phyloP scores from a whole-genome alignment of 2,329 filamentous ascomycete genomes.

The Pseudogymnoascus sp. region DNA sequence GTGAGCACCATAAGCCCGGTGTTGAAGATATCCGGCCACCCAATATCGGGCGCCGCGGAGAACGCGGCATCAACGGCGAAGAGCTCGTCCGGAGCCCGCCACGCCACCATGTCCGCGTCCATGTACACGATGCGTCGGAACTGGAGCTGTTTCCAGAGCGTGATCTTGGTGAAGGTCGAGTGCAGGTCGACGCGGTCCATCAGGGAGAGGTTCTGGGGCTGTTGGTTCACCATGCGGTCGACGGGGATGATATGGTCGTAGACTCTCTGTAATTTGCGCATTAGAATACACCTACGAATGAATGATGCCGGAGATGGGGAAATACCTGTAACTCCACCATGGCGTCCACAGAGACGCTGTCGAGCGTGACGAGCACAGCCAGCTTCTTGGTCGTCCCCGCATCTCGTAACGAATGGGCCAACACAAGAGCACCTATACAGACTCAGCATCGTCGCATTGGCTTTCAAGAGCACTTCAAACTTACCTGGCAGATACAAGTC shows the following conservation, averaged over 20 bases:
- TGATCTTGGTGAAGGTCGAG: slow-evolving; percentile 93
- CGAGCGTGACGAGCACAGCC: slow-evolving; percentile 72
- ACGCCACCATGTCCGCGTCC: slow-evolving; percentile 86
- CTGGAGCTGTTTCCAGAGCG: slow-evolving; percentile 83
- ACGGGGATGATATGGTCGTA: slow-evolving; percentile 89
- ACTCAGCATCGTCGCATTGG: slow-evolving; percentile 16
- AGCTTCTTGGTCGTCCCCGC: slow-evolving; percentile 78
- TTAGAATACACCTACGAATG: slow-evolving; percentile 13
- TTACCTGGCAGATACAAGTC: slow-evolving; percentile 88
- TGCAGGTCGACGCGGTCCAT: slow-evolving; percentile 89
- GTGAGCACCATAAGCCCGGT: slow-evolving; percentile 90
- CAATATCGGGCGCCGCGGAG: slow-evolving; percentile 80
- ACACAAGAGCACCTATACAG: slow-evolving; percentile 70
- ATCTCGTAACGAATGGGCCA: slow-evolving; percentile 92
- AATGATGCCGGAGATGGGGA: neutral
- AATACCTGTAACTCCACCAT: slow-evolving; percentile 69
- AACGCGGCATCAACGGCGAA: slow-evolving; percentile 57
- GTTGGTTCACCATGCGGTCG: slow-evolving; percentile 65
- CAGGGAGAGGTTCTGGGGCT: slow-evolving; percentile 73
- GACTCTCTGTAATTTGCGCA: slow-evolving; percentile 46
- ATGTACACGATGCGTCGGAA: slow-evolving; percentile 91
- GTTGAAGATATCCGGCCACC: slow-evolving; percentile 98
- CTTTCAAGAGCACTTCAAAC: slow-evolving; percentile 19
- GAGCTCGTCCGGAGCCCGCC: slow-evolving; percentile 86
- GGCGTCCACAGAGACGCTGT: slow-evolving; percentile 66